Base-by-base conservation (phyloP, 805 yeast species). In the Lipomyces mesembrius region DNA sequence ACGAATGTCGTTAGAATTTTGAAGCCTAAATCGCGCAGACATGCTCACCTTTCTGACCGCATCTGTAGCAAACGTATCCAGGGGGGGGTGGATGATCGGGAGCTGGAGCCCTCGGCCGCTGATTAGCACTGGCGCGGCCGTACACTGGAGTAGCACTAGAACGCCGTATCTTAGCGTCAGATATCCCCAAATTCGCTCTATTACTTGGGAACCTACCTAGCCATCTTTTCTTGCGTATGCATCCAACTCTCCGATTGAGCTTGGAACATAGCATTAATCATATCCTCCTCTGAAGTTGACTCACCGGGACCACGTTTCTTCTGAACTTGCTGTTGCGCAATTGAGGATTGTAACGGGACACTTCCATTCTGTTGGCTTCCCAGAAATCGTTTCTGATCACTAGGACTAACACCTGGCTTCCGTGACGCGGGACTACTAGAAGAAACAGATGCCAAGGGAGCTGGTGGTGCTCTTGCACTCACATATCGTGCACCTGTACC, bases 211-310 rank as follows among this genome's bases (percentile, higher is more conserved):
- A 59, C 68, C 3, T 67, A 70, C 68, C 64, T 51, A 2, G 97
- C 89, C 88, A 95, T 88, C 64, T 86, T 89, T 70, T 91, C 94
- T 77, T 95, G 99, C 0, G 97, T 91, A 73, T 90, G 91, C 63
- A 89, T 89, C 99, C 99, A 95, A 69, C 91, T 97, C 72, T 89
- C 92, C 66, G 90, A 91, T 78, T 96, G 98, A 62, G 90, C 92
- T 49, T 90, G 92, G 78, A 95, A 92, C 97, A 95, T 92, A 73
- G 88, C 86, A 65, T 88, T 87, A 75, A 95, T 91, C 79, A 89
- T 84, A 71, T 93, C 98, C 69, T 91, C 97, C 78, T 95, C 99
- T 1, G 69, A 57, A 11, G 60, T 32, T 12, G 37, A 62, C n/a
- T 55, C 63, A 57, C 29, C 59, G 22, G 27, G 56, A 25, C 22